Conservation (phyloP, 257 asterid species). For the Hygrophila difformis region DNA sequence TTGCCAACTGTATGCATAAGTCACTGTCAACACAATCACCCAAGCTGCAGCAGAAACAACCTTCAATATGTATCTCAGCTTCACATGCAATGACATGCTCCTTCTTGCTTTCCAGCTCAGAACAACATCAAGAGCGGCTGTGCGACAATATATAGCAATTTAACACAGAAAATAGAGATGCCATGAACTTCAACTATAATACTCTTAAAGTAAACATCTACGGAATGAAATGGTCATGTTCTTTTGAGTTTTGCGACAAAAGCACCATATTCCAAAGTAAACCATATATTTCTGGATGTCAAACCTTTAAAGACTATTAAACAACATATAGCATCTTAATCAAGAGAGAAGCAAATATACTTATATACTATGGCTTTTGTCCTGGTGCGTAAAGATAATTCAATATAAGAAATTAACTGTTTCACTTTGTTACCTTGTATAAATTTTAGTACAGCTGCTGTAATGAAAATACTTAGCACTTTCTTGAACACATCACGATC, state of each 20-base stretch:
- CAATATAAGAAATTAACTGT: neutral
- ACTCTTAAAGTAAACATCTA: conserved; percentile 6
- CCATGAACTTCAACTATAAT: neutral
- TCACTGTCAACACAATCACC: conserved; percentile 82
- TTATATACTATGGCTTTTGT: too few species aligned
- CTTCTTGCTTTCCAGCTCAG: conserved; percentile 86
- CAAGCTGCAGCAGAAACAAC: conserved; percentile 73
- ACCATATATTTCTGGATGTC: too few species aligned
- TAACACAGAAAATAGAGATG: neutral
- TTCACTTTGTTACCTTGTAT: conserved; percentile 47
- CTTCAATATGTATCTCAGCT: conserved; percentile 80
- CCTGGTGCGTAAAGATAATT: too few species aligned
- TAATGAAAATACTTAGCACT: conserved; percentile 84
- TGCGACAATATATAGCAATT: conserved; percentile 16
- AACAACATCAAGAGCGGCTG: conserved; percentile 74
- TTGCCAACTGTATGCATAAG: conserved; percentile 89
- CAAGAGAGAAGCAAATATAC: too few species aligned
- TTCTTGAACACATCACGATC: conserved; percentile 64
- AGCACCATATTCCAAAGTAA: too few species aligned
- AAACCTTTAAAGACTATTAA: too few species aligned
- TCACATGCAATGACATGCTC: conserved; percentile 79
- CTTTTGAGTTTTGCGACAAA: too few species aligned
- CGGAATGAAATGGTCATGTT: neutral
- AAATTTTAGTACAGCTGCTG: conserved; percentile 86
- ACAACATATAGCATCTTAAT: too few species aligned